Evolutionary conservation across 139 green algal genomes (phyloP), one percentile per base, ranked within the genome.

Genomic region (Parachlorella kessleri): DNA sequence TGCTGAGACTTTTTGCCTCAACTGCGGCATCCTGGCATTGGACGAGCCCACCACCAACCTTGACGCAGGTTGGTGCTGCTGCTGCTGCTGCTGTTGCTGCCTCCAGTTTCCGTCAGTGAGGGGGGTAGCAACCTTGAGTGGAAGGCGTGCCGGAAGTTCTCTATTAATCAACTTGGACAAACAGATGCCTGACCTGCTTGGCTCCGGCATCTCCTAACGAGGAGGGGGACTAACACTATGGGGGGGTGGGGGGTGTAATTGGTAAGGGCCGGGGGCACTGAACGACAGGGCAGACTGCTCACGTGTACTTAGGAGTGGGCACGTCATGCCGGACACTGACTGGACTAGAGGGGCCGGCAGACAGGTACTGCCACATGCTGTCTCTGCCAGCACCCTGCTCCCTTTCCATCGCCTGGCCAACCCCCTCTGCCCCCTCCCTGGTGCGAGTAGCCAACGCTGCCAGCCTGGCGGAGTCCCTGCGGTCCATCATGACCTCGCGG

Each of bases 21-120:
- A 98, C 85, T 99, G 97, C 75, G 96, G 96, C 76, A 98, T 99
- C 70, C 86, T 99, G 70, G 95, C 97, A 0, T 86, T 99, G 72
- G 97, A 99, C 81, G 97, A 99, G 86, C 97, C 97, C 1, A 99
- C 97, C 37, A 99, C 97, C 41, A 99, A 99, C 87, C 89, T 99
- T 78, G 97, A 99, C 76, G 86, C 85, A 8, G 91, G 76, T 81
- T 66, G 6, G 75, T 39, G 65, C 65, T 5, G 14, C 88, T 21
- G 97, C 92, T 80, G 75, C 67, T 78, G 76, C 37, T 38, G 42
- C 40, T 78, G 18, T 77, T 35, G 33, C 66, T n/a, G n/a, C n/a
- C n/a, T n/a, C n/a, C n/a, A n/a, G n/a, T n/a, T n/a, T n/a, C n/a
- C n/a, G n/a, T n/a, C n/a, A n/a, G n/a, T n/a, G n/a, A n/a, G n/a